Percentiles rank a stretch among this genome's conserved stretches.
Conservation (phyloP, 1,284 basidiomycete species). For the Ceraceosorus guamensis region DNA sequence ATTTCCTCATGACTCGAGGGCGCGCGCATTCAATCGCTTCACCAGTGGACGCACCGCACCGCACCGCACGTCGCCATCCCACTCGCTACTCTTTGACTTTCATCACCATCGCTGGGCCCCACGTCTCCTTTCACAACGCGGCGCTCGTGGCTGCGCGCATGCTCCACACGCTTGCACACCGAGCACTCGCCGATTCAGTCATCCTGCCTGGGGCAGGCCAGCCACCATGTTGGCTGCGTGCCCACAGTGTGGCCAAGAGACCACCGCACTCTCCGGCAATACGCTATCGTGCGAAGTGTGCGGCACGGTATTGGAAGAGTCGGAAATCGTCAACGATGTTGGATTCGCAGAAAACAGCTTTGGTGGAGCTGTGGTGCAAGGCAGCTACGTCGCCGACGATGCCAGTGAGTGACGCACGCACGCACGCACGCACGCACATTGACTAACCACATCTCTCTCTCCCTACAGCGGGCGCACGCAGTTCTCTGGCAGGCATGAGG, state of each 20-base stretch:
- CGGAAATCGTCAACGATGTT: slow-evolving; percentile 85
- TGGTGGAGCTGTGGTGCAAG: slow-evolving; percentile 91
- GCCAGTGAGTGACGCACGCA: slow-evolving; percentile 62
- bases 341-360: slow-evolving; percentile 86
- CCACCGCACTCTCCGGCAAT: slow-evolving; percentile 37
- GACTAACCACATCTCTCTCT: background rate
- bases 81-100: no score
- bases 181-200: no score
- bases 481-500: background rate
- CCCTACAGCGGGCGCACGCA: no score
- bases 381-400: slow-evolving; percentile 84
- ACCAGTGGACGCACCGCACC: no score
- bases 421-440: background rate
- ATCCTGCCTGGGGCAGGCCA: no score
- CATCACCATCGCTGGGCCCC: no score
- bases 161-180: no score
- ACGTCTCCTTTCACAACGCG: no score
- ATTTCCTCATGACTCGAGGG: no score
- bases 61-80: no score
- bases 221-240: slow-evolving; percentile 9
- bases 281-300: slow-evolving; percentile 41
- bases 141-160: no score
- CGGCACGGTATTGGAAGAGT: slow-evolving; percentile 73
- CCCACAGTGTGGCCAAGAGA: slow-evolving; percentile 34
- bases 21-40: no score